These are phyloP conservation scores for Tylopilus balloui DNA, from an alignment of 768 basidiomycete genomes.

Conservation along the genomic window DNA sequence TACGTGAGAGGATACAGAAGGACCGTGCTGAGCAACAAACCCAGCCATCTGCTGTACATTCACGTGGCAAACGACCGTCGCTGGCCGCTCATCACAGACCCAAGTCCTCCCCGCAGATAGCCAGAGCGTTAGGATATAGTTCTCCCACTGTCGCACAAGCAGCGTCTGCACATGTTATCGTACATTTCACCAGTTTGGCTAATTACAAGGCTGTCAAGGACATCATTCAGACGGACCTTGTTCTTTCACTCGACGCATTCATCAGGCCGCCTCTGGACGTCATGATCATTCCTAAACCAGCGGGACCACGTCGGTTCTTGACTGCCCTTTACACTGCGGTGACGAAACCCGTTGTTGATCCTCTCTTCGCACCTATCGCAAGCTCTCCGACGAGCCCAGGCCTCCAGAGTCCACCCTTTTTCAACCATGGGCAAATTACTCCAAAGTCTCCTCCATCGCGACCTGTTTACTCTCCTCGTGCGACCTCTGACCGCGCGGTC, in stretches of 20 bases:
- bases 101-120: conserved; percentile 76
- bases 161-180: conserved; percentile 42
- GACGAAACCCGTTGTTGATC: conserved; percentile 82
- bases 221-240: conserved; percentile 57
- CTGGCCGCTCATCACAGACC: conserved; percentile 65
- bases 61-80: conserved; percentile 60
- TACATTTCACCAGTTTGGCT: conserved; percentile 88
- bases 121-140: conserved; percentile 46
- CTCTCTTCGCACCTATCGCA: conserved; percentile 91
- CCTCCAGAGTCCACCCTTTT: conserved; percentile 45
- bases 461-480: conserved; percentile 43
- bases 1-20: conserved; percentile 70
- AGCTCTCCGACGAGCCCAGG: conserved; percentile 85
- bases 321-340: conserved; percentile 90
- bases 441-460: conserved; percentile 44
- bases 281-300: conserved; percentile 96
- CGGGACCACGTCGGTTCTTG: conserved; percentile 88
- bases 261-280: conserved; percentile 69
- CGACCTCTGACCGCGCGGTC: conserved; percentile 60
- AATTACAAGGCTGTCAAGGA: conserved; percentile 91
- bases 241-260: conserved; percentile 42
- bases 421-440: conserved; percentile 27
- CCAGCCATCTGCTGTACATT: conserved; percentile 36
- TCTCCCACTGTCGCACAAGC: conserved; percentile 27
- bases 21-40: conserved; percentile 52